Base-by-base conservation (phyloP, 805 yeast genomes). In the Teunomyces barrocoloradensis region DNA sequence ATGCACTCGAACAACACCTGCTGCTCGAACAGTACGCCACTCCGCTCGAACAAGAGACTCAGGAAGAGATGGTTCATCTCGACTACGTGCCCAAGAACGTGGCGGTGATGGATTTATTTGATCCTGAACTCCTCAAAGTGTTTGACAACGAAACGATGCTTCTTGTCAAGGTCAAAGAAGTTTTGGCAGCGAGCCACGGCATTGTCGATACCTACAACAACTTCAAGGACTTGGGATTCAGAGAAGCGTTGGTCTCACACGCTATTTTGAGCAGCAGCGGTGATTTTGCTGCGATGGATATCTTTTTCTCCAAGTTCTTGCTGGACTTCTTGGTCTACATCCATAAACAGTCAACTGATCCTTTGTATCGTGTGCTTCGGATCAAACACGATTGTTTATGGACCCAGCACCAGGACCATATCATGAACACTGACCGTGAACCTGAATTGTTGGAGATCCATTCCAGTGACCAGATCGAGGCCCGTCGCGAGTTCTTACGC, bases 161-260 rank as follows among this genome's bases (percentile, higher is more conserved):
- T 6, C 21, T 40, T 10, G 28, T 29, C 30, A 32, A 40, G 13
- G 25, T 50, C 42, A 42, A 20, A 35, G 47, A 47, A 3, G 33
- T 44, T 4, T 17, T 44, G 28, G n/a, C 41, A 13, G 11, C 25
- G 3, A 36, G 42, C 18, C 42, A 37, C 38, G 37, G 35, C 21
- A 34, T 37, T 12, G 34, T 18, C 9, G 46, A 41, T 2, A 35
- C 46, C 36, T 45, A 29, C 33, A 40, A 49, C 23, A 29, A 13
- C 17, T 44, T 50, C 27, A 37, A 25, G 17, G 35, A 41, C 34
- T 38, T 50, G 42, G 56, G 56, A 10, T 47, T 53, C 40, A 48
- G 36, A 18, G 44, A 46, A 28, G 46, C 39, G 35, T 48, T 48
- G 28, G 42, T 46, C 6, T 28, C 50, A 20, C 56, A 53, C 30